phyloP scores from a whole-genome alignment of 2,329 filamentous ascomycete genomes.

The Coniochaeta sp. region DNA sequence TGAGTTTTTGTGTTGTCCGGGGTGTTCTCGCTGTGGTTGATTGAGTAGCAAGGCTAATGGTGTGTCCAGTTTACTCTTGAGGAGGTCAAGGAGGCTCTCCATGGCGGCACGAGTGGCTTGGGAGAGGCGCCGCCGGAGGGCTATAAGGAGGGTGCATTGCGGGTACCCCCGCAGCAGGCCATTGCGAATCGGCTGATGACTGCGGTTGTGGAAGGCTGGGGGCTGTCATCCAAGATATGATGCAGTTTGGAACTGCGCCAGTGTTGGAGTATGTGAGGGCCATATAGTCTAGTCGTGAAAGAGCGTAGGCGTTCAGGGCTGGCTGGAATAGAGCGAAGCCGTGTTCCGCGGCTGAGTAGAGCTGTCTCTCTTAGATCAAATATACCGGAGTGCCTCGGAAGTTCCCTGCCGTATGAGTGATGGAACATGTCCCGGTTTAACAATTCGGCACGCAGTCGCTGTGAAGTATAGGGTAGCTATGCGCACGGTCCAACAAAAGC shows the following conservation, averaged over 20 bases:
- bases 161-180: slow-evolving; percentile 76
- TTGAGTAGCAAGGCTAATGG: neutral
- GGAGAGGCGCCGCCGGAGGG: slow-evolving; percentile 56
- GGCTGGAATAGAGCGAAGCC: neutral
- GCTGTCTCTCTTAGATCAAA: neutral
- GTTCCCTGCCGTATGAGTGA: neutral
- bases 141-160: slow-evolving; percentile 70
- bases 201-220: slow-evolving; percentile 71
- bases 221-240: slow-evolving; percentile 50
- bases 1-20: neutral
- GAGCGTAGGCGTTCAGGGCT: neutral
- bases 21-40: neutral
- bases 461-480: neutral
- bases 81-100: slow-evolving; percentile 70
- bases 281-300: neutral
- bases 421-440: neutral
- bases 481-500: neutral
- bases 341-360: neutral
- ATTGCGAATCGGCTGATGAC: slow-evolving; percentile 87
- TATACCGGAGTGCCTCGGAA: neutral
- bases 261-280: neutral
- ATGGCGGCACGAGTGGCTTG: slow-evolving; percentile 58
- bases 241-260: neutral
- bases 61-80: slow-evolving; percentile 58
- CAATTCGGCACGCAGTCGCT: neutral